phyloP scores from a whole-genome alignment of 257 asterid genomes.

The Solanum etuberosum region DNA sequence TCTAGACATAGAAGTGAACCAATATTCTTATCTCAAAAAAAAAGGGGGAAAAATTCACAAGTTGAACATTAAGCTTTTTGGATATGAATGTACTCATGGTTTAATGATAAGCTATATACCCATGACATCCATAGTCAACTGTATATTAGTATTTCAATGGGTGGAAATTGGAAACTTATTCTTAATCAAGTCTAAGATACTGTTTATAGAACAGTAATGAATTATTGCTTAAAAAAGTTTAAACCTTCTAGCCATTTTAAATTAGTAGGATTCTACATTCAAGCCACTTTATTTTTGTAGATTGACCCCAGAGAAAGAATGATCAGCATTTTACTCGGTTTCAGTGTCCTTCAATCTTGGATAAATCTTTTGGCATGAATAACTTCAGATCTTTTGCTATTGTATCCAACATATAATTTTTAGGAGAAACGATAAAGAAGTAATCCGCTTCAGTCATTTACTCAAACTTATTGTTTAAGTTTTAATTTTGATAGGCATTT shows the following conservation, averaged over 20 bases:
- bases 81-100: background rate
- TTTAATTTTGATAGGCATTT: background rate
- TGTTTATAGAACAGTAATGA: background rate
- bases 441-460: background rate
- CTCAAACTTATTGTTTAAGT: background rate
- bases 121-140: background rate
- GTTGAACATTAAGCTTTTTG: background rate
- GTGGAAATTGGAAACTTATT: background rate
- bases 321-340: background rate
- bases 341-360: background rate
- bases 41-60: background rate
- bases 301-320: background rate
- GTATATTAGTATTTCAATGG: background rate
- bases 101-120: background rate
- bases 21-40: background rate
- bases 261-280: background rate
- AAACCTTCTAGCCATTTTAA: background rate
- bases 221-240: background rate
- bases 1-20: conserved; percentile 26
- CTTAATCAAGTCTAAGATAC: background rate
- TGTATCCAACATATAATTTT: background rate
- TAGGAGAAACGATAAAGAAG: background rate
- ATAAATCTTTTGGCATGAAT: background rate
- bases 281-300: background rate
- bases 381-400: background rate